Percentiles rank a stretch among this genome's conserved stretches.
These are phyloP conservation scores for Daldinia concentrica DNA, from an alignment of 495 filamentous ascomycete species.

Conservation along the genomic window DNA sequence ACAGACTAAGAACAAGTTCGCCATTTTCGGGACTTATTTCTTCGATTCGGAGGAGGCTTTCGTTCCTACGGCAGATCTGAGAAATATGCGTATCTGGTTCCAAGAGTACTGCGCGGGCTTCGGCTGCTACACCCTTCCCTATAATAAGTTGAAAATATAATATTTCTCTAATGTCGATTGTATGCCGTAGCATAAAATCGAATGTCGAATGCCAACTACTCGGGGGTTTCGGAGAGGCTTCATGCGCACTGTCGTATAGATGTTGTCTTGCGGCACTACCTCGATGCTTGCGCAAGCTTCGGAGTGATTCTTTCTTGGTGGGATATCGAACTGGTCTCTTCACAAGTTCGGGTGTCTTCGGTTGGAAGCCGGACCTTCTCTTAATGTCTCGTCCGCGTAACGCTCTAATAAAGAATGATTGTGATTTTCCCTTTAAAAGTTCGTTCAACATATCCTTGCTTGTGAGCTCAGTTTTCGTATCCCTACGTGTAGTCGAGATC, in stretches of 20 bases:
- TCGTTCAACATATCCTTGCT: not conserved
- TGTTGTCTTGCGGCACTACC: conserved; percentile 27
- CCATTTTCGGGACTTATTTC: not conserved
- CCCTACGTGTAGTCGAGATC: conserved; percentile 4
- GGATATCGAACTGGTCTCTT: conserved; percentile 15
- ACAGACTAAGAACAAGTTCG: conserved; percentile 34
- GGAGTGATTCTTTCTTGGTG: not conserved
- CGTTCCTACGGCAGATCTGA: conserved; percentile 37
- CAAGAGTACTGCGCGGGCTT: conserved; percentile 29
- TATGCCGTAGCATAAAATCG: conserved; percentile 40
- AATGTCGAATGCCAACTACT: conserved; percentile 22
- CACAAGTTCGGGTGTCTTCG: conserved; percentile 14
- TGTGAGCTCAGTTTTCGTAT: not conserved
- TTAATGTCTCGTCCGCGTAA: conserved; percentile 10
- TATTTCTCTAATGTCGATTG: conserved; percentile 28
- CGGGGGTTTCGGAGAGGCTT: not conserved
- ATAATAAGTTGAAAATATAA: conserved; percentile 40
- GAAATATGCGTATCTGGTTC: conserved; percentile 38
- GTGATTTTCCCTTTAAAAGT: not conserved
- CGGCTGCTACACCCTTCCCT: conserved; percentile 26
- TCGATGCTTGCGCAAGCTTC: conserved; percentile 32
- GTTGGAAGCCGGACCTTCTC: conserved; percentile 1
- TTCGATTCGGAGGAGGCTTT: conserved; percentile 34
- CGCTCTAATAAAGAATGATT: not conserved
- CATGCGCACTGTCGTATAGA: conserved; percentile 4